These are phyloP conservation scores for Artemisia argyi DNA, from an alignment of 129 eudicot genomes.

Conservation along the genomic window DNA sequence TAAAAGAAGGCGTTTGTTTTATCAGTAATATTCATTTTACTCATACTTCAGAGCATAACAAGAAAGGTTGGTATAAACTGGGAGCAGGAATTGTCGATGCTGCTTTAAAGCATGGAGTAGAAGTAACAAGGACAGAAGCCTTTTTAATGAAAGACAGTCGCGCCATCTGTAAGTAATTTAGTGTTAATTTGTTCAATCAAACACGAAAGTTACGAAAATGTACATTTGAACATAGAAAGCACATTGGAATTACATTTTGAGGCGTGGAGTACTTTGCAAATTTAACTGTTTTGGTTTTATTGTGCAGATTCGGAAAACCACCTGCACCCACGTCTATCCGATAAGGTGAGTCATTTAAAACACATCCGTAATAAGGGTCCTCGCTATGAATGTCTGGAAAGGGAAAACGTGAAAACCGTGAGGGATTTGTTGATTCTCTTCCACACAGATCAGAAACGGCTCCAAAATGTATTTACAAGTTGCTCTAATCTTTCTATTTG, in stretches of 20 bases:
- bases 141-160: slow-evolving; percentile 51
- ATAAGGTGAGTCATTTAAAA: slow-evolving; percentile 67
- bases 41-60: slow-evolving; percentile 34
- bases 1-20: slow-evolving; percentile 49
- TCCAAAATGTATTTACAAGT: slow-evolving; percentile 41
- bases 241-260: background rate
- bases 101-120: slow-evolving; percentile 27
- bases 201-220: no score
- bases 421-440: slow-evolving; percentile 50
- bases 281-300: background rate
- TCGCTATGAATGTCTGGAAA: slow-evolving; percentile 47
- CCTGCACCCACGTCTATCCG: slow-evolving; percentile 49
- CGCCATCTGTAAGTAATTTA: slow-evolving; percentile 36
- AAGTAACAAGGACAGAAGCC: slow-evolving; percentile 57
- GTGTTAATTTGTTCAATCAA: no score
- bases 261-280: background rate
- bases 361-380: slow-evolving; percentile 63
- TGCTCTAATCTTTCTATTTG: no score
- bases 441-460: slow-evolving; percentile 45
- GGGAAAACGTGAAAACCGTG: slow-evolving; percentile 50
- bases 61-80: slow-evolving; percentile 45
- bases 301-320: slow-evolving; percentile 60
- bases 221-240: no score
- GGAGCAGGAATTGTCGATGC: slow-evolving; percentile 43
- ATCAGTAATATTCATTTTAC: slow-evolving; percentile 37